Evolutionary conservation across 345 rosid species (phyloP).

Genomic region (Lumnitzera racemosa): DNA sequence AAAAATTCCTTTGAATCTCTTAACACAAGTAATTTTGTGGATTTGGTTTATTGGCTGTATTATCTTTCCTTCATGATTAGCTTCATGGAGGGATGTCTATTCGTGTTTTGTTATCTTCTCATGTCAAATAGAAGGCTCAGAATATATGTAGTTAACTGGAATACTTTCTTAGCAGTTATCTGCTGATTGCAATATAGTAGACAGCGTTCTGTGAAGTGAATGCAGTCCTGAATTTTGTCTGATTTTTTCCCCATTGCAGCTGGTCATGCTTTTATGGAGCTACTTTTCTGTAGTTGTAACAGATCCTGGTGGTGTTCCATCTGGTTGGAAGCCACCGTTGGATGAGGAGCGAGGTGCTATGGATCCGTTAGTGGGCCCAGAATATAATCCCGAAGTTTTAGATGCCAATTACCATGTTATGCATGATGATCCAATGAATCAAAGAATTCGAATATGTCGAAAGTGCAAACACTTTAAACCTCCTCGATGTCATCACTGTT

Average conservation of each 20-base stretch:
- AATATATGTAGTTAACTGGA: too few relatives aligned
- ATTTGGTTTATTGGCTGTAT: too few relatives aligned
- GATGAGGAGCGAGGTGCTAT: conserved; percentile 55
- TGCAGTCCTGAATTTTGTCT: neutral
- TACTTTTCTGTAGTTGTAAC: conserved; percentile 63
- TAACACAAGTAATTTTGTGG: too few relatives aligned
- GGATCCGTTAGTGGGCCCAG: conserved; percentile 25
- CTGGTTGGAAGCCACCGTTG: conserved; percentile 47
- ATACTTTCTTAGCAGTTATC: too few relatives aligned
- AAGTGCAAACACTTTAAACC: conserved; percentile 78
- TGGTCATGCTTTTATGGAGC: conserved; percentile 72
- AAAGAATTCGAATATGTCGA: conserved; percentile 43
- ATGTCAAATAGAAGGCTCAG: too few relatives aligned
- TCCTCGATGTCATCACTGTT: conserved; percentile 95
- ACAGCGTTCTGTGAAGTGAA: too few relatives aligned
- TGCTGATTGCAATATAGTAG: too few relatives aligned
- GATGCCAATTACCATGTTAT: conserved; percentile 13
- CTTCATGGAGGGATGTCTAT: too few relatives aligned
- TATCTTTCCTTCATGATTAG: too few relatives aligned
- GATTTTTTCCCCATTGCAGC: conserved; percentile 27
- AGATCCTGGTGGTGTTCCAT: conserved; percentile 81
- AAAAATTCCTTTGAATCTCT: too few relatives aligned
- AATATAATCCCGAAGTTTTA: conserved; percentile 3
- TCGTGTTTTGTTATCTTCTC: too few relatives aligned
- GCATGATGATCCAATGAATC: conserved; percentile 23